Percentiles rank a stretch among this genome's conserved stretches.
These are phyloP conservation scores for Hygrocybe coccinea DNA, from an alignment of 768 basidiomycete genomes.

Conservation along the genomic window DNA sequence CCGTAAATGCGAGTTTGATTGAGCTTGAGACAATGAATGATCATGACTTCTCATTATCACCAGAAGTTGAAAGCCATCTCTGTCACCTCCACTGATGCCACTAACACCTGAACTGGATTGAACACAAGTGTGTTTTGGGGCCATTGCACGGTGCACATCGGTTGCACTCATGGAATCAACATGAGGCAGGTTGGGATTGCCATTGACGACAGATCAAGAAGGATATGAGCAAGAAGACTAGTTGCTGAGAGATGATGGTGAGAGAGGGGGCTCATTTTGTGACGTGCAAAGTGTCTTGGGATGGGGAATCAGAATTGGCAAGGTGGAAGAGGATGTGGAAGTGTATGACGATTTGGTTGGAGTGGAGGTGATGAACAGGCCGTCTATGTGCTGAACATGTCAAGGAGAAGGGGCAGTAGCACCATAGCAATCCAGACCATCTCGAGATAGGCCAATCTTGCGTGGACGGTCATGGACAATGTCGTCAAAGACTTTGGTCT, in stretches of 20 bases:
- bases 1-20: slow-evolving; percentile 4
- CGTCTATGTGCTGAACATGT: too few relatives aligned
- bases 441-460: too few relatives aligned
- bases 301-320: neutral
- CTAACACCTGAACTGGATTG: slow-evolving; percentile 27
- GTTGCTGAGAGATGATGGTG: slow-evolving; percentile 12
- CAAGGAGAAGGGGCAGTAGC: too few relatives aligned
- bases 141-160: slow-evolving; percentile 45
- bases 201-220: too few relatives aligned
- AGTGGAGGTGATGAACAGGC: slow-evolving; percentile 7
- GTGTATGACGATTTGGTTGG: slow-evolving; percentile 27
- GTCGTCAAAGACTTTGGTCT: too few relatives aligned
- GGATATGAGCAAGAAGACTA: slow-evolving; percentile 25
- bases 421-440: too few relatives aligned
- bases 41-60: slow-evolving; percentile 20
- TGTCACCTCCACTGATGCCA: neutral
- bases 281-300: neutral
- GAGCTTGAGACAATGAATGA: slow-evolving; percentile 20
- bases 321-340: slow-evolving; percentile 16
- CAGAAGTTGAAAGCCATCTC: slow-evolving; percentile 9
- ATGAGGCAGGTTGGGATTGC: too few relatives aligned
- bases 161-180: slow-evolving; percentile 38
- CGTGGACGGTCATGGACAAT: too few relatives aligned
- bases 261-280: slow-evolving; percentile 10
- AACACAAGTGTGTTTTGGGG: slow-evolving; percentile 34